Conservation (phyloP, 768 basidiomycete genomes). For the Tylopilus plumbeoviolaceoides region DNA sequence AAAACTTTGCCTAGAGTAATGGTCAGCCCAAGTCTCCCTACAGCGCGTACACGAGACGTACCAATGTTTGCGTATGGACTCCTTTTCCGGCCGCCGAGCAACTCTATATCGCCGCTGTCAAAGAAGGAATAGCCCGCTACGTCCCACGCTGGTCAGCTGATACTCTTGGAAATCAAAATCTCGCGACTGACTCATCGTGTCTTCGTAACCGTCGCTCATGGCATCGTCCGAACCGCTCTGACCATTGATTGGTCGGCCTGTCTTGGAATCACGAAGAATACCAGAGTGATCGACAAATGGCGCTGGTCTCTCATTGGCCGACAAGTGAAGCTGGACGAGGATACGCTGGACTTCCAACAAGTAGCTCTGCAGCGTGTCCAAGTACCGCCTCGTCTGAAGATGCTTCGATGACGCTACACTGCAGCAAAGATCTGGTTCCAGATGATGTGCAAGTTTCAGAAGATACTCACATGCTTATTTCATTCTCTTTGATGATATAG, state of each 20-base stretch:
- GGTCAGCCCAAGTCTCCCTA: constrained; percentile 10
- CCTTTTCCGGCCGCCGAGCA: constrained; percentile 59
- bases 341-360: constrained; percentile 75
- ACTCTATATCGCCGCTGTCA: constrained; percentile 69
- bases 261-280: no score
- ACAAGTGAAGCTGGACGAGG: no score
- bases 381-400: constrained; percentile 74
- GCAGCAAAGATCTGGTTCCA: no score
- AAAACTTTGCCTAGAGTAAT: constrained; percentile 29
- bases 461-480: constrained; percentile 67
- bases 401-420: constrained; percentile 94
- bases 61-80: constrained; percentile 62
- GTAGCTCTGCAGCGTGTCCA: constrained; percentile 82
- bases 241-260: constrained; percentile 61
- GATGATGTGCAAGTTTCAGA: no score
- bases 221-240: constrained; percentile 35
- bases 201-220: constrained; percentile 44
- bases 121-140: constrained; percentile 82
- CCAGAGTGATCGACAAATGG: no score
- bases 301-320: no score
- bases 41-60: constrained; percentile 29
- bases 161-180: not conserved
- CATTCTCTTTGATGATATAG: no score
- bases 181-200: no score
- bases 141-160: constrained; percentile 11